A percentile compares a stretch with the other conserved stretches of the same genome.
Conservation (phyloP, 2,329 filamentous ascomycete species). For the Fusarium protoensiforme region DNA sequence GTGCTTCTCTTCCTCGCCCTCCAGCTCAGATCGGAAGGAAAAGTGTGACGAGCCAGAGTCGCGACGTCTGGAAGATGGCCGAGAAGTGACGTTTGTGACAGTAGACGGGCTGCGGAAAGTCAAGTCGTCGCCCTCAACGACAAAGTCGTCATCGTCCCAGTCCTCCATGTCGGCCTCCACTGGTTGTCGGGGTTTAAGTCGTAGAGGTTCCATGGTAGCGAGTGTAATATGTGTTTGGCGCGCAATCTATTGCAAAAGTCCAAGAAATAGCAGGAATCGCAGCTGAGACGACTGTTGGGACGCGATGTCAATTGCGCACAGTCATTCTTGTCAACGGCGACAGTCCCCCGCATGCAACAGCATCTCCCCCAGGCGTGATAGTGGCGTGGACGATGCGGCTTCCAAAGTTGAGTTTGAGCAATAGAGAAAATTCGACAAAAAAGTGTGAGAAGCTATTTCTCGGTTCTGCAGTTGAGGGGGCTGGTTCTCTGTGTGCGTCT, state of each 20-base stretch:
- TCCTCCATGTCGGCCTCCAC: slow-evolving; percentile 75
- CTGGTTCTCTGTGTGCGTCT: slow-evolving; percentile 21
- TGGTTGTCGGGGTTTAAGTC: slow-evolving; percentile 63
- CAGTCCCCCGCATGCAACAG: slow-evolving; percentile 38
- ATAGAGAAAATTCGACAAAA: slow-evolving; percentile 18
- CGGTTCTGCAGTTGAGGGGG: slow-evolving; percentile 7
- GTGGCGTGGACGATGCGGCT: slow-evolving; percentile 16
- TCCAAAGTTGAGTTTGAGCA: background rate
- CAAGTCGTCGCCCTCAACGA: slow-evolving; percentile 75
- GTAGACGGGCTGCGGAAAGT: slow-evolving; percentile 65
- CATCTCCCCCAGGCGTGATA: slow-evolving; percentile 35
- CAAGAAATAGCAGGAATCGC: slow-evolving; percentile 22
- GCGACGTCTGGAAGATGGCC: slow-evolving; percentile 62
- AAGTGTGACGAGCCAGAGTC: slow-evolving; percentile 85
- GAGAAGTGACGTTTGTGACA: slow-evolving; percentile 54
- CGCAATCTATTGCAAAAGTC: slow-evolving; percentile 18
- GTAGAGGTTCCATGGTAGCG: slow-evolving; percentile 64
- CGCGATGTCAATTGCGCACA: slow-evolving; percentile 42
- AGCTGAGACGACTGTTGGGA: slow-evolving; percentile 30
- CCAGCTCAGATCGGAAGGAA: slow-evolving; percentile 85
- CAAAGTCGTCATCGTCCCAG: slow-evolving; percentile 83
- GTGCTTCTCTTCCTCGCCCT: slow-evolving; percentile 89
- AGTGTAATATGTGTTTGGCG: slow-evolving; percentile 17
- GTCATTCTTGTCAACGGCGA: slow-evolving; percentile 44
- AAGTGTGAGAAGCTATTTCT: slow-evolving; percentile 14